These are phyloP conservation scores for Pseudomonodictys pantanalensis DNA, from an alignment of 495 filamentous ascomycete species.

Conservation along the genomic window DNA sequence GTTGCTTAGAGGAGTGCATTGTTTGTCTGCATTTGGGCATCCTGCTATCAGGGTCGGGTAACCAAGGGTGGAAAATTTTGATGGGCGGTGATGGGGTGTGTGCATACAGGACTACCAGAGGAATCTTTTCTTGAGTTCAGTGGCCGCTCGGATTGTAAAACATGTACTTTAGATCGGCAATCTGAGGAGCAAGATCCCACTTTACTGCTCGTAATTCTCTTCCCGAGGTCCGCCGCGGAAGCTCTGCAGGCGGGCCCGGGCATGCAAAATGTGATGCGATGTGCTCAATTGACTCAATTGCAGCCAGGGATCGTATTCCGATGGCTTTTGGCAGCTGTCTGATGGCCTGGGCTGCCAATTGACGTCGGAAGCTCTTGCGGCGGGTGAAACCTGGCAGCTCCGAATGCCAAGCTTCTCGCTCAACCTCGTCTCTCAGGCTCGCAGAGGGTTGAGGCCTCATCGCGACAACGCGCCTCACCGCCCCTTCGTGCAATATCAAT, in stretches of 20 bases:
- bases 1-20: slow-evolving; percentile 28
- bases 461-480: slow-evolving; percentile 1
- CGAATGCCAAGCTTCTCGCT: slow-evolving; percentile 21
- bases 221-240: slow-evolving; percentile 12
- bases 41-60: slow-evolving; percentile 12
- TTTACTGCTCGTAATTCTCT: slow-evolving; percentile 24
- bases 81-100: slow-evolving; percentile 34
- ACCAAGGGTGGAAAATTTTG: slow-evolving; percentile 25
- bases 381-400: slow-evolving; percentile 5
- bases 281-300: slow-evolving; percentile 14
- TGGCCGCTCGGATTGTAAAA: slow-evolving; percentile 35
- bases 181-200: slow-evolving; percentile 33
- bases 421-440: slow-evolving; percentile 27
- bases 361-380: slow-evolving; percentile 5
- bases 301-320: background rate
- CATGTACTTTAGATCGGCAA: slow-evolving; percentile 35
- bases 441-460: background rate
- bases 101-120: slow-evolving; percentile 28
- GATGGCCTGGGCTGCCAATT: background rate
- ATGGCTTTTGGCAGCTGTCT: background rate
- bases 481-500: background rate
- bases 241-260: background rate
- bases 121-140: slow-evolving; percentile 27
- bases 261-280: no score
- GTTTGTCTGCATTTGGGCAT: slow-evolving; percentile 19